Base-by-base conservation (phyloP, 2,329 filamentous ascomycete genomes). In the Penicillium psychrosexuale region DNA sequence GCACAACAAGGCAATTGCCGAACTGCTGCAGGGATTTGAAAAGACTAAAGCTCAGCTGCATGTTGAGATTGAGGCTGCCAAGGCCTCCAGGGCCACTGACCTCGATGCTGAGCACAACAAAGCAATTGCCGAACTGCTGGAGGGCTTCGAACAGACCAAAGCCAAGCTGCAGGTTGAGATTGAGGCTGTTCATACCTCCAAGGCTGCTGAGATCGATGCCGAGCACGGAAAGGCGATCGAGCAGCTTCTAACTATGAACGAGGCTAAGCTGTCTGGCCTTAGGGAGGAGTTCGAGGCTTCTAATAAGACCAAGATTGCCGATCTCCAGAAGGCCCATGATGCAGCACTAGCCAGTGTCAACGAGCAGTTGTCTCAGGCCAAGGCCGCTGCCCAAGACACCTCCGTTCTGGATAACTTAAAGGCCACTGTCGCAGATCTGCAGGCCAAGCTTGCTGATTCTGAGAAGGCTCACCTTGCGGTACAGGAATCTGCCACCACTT, bases 371-470 rank as follows among this genome's bases (percentile, higher is more conserved):
- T 58, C 61, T 17, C 62, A 72, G 44, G 72, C 72, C 9, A 70
- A 72, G 51, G 61, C 69, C 17, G 66, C 70, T 22, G 69, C 66
- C 22, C 66, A 70, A 34, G 73, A 76, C 57, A 75, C 69, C 5
- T 73, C 74, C 24, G 62, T 56, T 9, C 44, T 73, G 28, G 73
- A 77, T 52, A 54, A 57, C 11, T 57, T 76, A 43, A 77, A 77
- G 63, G 70, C 74, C 17, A 69, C 72, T 33, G 71, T 77, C 62
- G 68, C 68, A 7, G 78, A 78, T 43, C 78, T 91, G 59, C 84
- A 91, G 65, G 82, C 85, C 65, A 84, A 87, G 70, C 74, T 87
- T 56, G 80, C 83, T 66, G 78, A 83, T 60, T 80, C 82, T 44
- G 80, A 80, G 34, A 70, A 73, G 43, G 69, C 68, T 37, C 68